These are phyloP conservation scores for Cercospora zeae-maydis DNA, from an alignment of 2,329 filamentous ascomycete species.

Conservation along the genomic window DNA sequence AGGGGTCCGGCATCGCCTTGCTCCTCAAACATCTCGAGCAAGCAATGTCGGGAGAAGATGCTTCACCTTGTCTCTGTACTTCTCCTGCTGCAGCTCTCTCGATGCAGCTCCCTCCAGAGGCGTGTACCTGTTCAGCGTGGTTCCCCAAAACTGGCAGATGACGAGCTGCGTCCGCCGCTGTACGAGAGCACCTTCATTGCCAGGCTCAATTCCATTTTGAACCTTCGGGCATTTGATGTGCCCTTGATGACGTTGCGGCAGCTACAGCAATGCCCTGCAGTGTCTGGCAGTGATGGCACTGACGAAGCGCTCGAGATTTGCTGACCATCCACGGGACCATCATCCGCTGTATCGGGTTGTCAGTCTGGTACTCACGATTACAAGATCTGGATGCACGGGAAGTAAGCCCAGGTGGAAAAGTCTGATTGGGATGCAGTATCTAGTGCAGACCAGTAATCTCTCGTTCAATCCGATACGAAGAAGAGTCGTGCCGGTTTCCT, in stretches of 20 bases:
- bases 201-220: not conserved
- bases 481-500: slow-evolving; percentile 2
- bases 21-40: not conserved
- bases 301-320: not conserved
- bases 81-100: not conserved
- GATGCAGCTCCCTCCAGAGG: no score
- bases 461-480: not conserved
- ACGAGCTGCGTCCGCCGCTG: not conserved
- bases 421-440: not conserved
- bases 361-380: not conserved
- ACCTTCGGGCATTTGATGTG: not conserved
- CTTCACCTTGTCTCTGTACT: no score
- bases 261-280: not conserved
- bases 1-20: not conserved
- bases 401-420: not conserved
- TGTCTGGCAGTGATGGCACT: not conserved
- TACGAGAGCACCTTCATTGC: not conserved
- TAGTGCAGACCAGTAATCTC: not conserved
- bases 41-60: not conserved
- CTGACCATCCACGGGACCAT: not conserved
- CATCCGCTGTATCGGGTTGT: not conserved
- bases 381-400: not conserved
- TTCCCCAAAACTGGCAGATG: not conserved
- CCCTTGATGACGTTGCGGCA: not conserved
- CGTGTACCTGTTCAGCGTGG: not conserved